phyloP scores from a whole-genome alignment of 2,329 filamentous ascomycete genomes.

The Thyridium curvatum region DNA sequence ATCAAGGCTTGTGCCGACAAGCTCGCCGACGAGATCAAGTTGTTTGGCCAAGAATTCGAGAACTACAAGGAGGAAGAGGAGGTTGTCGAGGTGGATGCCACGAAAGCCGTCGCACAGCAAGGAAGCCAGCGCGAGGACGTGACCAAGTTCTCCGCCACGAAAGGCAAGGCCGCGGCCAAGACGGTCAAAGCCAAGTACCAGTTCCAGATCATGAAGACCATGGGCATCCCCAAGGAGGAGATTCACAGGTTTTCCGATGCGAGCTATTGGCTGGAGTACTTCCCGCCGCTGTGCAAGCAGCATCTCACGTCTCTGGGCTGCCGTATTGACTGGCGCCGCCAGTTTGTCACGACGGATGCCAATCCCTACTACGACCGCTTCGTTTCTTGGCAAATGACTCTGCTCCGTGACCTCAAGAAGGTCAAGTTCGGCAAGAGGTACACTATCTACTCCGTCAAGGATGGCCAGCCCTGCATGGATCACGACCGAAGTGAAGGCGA shows the following conservation, averaged over 20 bases:
- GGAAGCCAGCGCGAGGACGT: conserved; percentile 82
- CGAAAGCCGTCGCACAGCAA: conserved; percentile 88
- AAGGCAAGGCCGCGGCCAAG: conserved; percentile 87
- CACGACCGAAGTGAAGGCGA: conserved; percentile 79
- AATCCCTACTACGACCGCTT: conserved; percentile 97
- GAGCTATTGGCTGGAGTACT: conserved; percentile 80
- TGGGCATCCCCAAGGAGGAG: conserved; percentile 80
- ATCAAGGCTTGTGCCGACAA: conserved; percentile 98
- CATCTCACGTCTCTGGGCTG: conserved; percentile 81
- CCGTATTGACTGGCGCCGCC: conserved; percentile 87
- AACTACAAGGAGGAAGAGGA: conserved; percentile 60
- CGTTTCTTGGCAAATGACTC: conserved; percentile 95
- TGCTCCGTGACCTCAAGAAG: conserved; percentile 81
- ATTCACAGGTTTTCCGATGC: conserved; percentile 86
- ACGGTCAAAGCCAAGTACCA: conserved; percentile 92
- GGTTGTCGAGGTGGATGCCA: conserved; percentile 52
- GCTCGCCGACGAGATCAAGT: conserved; percentile 78
- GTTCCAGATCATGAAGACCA: conserved; percentile 82
- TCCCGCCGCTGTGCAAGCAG: conserved; percentile 72
- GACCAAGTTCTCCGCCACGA: conserved; percentile 87
- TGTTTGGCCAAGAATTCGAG: conserved; percentile 84
- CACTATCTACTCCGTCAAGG: conserved; percentile 53
- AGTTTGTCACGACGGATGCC: conserved; percentile 90
- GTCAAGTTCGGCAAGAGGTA: conserved; percentile 74
- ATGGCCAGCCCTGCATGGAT: conserved; percentile 82